Conservation (phyloP, 176 grass and related monocot species). For the Lolium perenne region DNA sequence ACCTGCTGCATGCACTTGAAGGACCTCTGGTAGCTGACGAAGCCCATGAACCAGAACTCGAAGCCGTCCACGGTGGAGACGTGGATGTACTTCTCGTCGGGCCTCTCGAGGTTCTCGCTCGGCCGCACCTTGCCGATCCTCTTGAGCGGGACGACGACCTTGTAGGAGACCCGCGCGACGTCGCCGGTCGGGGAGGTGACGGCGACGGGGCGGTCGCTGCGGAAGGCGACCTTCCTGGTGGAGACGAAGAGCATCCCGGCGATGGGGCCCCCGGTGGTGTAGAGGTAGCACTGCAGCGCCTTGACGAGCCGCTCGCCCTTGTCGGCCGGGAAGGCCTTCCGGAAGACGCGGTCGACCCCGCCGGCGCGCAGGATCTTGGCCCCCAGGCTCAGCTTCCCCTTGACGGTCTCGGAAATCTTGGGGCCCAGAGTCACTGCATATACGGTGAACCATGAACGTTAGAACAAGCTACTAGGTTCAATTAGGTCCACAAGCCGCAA, state of each 20-base stretch:
- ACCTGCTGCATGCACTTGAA: conserved; percentile 65
- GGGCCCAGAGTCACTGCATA: conserved; percentile 54
- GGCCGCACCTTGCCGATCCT: conserved; percentile 51
- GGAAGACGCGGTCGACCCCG: conserved; percentile 75
- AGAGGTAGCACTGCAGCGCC: conserved; percentile 80
- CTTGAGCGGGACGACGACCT: conserved; percentile 64
- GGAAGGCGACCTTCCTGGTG: conserved; percentile 75
- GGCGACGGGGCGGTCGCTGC: conserved; percentile 66
- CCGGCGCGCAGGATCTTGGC: conserved; percentile 72
- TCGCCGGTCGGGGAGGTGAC: conserved; percentile 52
- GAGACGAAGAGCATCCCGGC: conserved; percentile 83
- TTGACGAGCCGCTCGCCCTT: conserved; percentile 77
- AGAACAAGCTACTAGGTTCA: not conserved
- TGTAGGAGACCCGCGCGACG: conserved; percentile 62
- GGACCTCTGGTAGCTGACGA: conserved; percentile 67
- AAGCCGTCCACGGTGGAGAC: conserved; percentile 73
- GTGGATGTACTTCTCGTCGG: conserved; percentile 77
- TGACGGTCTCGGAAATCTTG: conserved; percentile 75
- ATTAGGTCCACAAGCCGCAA: too few relatives aligned
- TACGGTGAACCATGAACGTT: not conserved
- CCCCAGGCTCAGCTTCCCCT: conserved; percentile 78
- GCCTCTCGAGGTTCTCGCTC: conserved; percentile 62
- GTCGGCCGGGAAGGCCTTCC: conserved; percentile 63
- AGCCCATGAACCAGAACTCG: conserved; percentile 95
- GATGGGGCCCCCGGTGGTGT: conserved; percentile 80